phyloP scores from a whole-genome alignment of 2,329 filamentous ascomycete genomes.

The Sporothrix humicola region DNA sequence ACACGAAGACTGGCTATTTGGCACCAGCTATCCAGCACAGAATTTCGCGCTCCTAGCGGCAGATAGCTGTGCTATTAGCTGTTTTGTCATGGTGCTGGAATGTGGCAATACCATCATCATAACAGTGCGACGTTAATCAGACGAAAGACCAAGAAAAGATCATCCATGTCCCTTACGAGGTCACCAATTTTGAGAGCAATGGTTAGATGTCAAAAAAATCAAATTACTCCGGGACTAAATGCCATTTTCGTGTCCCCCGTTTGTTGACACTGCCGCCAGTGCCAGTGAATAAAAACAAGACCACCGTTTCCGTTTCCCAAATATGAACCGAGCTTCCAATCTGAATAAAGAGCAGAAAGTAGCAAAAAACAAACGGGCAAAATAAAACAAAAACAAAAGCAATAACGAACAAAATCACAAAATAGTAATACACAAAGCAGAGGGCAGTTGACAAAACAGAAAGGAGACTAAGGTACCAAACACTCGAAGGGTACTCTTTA shows the following conservation, averaged over 20 bases:
- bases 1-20: neutral
- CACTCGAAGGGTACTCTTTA: neutral
- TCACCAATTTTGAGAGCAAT: neutral
- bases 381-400: too few relatives aligned
- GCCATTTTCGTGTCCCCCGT: slow-evolving; percentile 5
- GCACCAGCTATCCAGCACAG: neutral
- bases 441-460: neutral
- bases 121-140: neutral
- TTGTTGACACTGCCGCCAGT: neutral
- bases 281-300: neutral
- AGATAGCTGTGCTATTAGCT: neutral
- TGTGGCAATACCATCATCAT: neutral
- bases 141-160: neutral
- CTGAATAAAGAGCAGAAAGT: neutral
- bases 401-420: neutral
- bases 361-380: too few relatives aligned
- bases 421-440: slow-evolving; percentile 28
- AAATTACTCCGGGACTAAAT: slow-evolving; percentile 32
- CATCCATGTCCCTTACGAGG: neutral
- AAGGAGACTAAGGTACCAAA: neutral
- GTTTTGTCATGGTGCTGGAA: neutral
- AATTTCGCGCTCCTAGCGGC: neutral
- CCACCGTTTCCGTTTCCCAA: slow-evolving; percentile 2
- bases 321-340: slow-evolving; percentile 13
- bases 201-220: neutral